These are phyloP conservation scores for Colletotrichum acutatum DNA, from an alignment of 2,329 filamentous ascomycete genomes.

Conservation along the genomic window DNA sequence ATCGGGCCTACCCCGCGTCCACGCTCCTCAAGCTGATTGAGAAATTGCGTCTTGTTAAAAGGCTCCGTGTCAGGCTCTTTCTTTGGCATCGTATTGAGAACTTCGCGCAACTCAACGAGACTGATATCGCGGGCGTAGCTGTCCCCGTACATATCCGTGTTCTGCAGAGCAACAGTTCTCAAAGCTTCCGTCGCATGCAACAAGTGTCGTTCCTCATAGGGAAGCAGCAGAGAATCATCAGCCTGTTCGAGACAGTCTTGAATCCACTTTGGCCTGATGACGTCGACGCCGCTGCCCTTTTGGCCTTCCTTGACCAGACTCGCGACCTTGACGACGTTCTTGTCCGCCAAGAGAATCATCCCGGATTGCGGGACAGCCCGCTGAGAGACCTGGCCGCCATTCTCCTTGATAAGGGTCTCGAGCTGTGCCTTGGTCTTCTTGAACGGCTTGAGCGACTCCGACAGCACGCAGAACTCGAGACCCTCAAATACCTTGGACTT, in stretches of 20 bases:
- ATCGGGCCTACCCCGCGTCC: constrained; percentile 64
- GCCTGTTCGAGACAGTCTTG: constrained; percentile 78
- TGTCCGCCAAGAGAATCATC: constrained; percentile 83
- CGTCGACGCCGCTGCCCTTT: constrained; percentile 75
- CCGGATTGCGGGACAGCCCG: constrained; percentile 69
- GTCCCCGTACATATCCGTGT: constrained; percentile 83
- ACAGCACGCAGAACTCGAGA: constrained; percentile 85
- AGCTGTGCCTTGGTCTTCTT: constrained; percentile 84
- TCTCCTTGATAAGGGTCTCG: constrained; percentile 82
- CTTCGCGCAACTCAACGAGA: constrained; percentile 68
- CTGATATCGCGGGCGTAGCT: constrained; percentile 81
- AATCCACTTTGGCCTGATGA: constrained; percentile 85
- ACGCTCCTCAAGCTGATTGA: constrained; percentile 65
- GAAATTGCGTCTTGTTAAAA: constrained; percentile 59
- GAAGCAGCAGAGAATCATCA: constrained; percentile 70
- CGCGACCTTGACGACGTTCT: constrained; percentile 83
- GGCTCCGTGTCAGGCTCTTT: constrained; percentile 49
- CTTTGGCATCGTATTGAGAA: constrained; percentile 63
- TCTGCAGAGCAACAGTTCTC: constrained; percentile 64
- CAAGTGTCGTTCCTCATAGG: constrained; percentile 72
- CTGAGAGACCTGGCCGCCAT: constrained; percentile 85
- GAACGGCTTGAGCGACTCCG: constrained; percentile 74
- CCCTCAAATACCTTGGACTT: constrained; percentile 77
- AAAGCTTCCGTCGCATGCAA: constrained; percentile 73
- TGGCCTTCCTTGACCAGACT: constrained; percentile 82